phyloP scores from a whole-genome alignment of 805 yeast genomes.

The Suhomyces pyralidae region DNA sequence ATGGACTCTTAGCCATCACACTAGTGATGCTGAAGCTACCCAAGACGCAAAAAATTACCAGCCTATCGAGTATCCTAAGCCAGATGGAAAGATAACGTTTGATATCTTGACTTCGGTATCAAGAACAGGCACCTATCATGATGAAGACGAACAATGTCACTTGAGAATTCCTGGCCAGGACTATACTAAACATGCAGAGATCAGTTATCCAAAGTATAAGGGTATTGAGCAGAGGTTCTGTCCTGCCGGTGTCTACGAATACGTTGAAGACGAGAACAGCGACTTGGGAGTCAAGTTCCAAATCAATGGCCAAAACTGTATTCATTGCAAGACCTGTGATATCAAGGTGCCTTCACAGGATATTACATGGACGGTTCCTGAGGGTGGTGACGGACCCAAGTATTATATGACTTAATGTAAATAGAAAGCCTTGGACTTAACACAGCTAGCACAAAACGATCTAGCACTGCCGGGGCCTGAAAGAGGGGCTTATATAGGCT shows the following conservation, averaged over 20 bases:
- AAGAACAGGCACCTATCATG: constrained; percentile 94
- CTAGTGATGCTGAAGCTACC: constrained; percentile 73
- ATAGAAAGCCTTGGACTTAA: background rate
- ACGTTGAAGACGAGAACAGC: constrained; percentile 61
- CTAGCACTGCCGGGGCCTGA: no score
- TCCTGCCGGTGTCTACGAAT: constrained; percentile 98
- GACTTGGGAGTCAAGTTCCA: constrained; percentile 75
- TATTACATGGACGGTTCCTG: constrained; percentile 95
- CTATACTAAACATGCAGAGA: constrained; percentile 60
- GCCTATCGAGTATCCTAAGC: constrained; percentile 89
- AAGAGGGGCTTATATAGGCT: no score
- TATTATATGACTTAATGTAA: constrained; percentile 67
- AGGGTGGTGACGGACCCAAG: constrained; percentile 98
- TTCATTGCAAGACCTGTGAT: constrained; percentile 98
- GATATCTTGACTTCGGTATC: constrained; percentile 93
- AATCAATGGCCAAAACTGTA: constrained; percentile 95
- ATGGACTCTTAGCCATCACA: constrained; percentile 74
- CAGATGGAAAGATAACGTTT: constrained; percentile 89
- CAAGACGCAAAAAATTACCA: constrained; percentile 59
- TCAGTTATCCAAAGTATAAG: constrained; percentile 68
- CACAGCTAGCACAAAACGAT: no score
- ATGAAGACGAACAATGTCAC: constrained; percentile 91
- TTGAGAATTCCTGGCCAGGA: constrained; percentile 63
- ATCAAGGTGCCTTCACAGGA: constrained; percentile 95
- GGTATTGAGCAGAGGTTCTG: constrained; percentile 93